Evolutionary conservation across 2,329 filamentous ascomycete genomes (phyloP).

Genomic region (Colletotrichum tamarilloi): DNA sequence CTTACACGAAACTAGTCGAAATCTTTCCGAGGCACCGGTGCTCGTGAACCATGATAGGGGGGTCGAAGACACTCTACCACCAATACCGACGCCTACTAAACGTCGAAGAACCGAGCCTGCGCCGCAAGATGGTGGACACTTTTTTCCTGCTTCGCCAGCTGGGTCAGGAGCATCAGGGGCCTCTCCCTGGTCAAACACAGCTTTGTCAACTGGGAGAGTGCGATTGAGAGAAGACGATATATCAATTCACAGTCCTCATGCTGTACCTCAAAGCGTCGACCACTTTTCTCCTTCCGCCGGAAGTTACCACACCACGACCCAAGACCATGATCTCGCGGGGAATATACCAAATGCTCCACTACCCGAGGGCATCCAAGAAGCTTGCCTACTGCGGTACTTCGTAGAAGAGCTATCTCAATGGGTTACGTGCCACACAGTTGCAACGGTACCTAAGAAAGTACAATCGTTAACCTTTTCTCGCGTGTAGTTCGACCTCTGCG

Average conservation of each 20-base stretch:
- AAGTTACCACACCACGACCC: not conserved
- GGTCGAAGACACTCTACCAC: not conserved
- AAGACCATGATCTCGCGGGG: not conserved
- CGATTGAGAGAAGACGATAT: conserved; percentile 1
- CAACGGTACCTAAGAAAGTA: no score
- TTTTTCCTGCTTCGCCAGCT: conserved; percentile 13
- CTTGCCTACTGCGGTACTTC: conserved; percentile 52
- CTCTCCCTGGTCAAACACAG: conserved; percentile 7
- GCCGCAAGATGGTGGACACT: conserved; percentile 6
- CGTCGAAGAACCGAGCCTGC: conserved; percentile 6
- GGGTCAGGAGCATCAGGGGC: conserved; percentile 1
- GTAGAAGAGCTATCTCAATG: conserved; percentile 53
- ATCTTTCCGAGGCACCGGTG: not conserved
- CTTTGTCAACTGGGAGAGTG: not conserved
- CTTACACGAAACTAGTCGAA: conserved; percentile 7
- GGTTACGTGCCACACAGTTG: conserved; percentile 39
- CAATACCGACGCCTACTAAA: conserved; percentile 15
- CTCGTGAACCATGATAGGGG: not conserved
- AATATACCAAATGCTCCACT: not conserved
- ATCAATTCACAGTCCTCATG: conserved; percentile 20
- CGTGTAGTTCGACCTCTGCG: conserved; percentile 51
- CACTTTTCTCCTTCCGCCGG: conserved; percentile 22
- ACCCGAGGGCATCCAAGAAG: conserved; percentile 45
- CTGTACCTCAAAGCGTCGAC: conserved; percentile 3
- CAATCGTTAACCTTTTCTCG: conserved; percentile 7